A percentile compares a stretch with the other conserved stretches of the same genome.
Evolutionary conservation across 495 filamentous ascomycete genomes (phyloP).

Genomic region (Penicillium taxi): DNA sequence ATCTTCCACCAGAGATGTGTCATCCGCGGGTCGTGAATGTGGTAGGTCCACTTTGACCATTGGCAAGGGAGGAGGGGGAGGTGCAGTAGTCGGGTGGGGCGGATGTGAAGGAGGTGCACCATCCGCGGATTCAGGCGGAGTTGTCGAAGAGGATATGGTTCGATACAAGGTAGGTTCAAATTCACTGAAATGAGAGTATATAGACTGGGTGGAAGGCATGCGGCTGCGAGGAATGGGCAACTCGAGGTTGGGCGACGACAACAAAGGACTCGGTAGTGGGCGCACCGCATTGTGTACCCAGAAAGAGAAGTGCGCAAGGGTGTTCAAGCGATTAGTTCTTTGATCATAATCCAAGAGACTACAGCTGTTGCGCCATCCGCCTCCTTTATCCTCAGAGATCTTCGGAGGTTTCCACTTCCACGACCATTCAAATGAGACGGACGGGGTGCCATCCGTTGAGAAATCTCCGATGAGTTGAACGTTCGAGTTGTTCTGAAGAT

Average conservation of each 20-base stretch:
- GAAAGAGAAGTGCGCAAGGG: constrained; percentile 85
- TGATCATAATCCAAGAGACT: constrained; percentile 97
- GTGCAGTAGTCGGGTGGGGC: constrained; percentile 29
- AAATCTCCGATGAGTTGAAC: constrained; percentile 88
- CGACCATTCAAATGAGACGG: constrained; percentile 86
- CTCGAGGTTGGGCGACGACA: constrained; percentile 61
- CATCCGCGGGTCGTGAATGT: constrained; percentile 78
- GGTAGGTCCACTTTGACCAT: constrained; percentile 78
- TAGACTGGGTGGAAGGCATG: constrained; percentile 71
- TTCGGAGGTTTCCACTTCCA: constrained; percentile 97
- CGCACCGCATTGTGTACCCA: constrained; percentile 71
- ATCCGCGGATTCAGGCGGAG: constrained; percentile 50
- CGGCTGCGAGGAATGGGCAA: constrained; percentile 65
- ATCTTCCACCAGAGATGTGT: constrained; percentile 81
- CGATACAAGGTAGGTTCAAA: no score
- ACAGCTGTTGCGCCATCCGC: constrained; percentile 92
- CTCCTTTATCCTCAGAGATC: constrained; percentile 68
- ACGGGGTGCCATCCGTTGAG: constrained; percentile 67
- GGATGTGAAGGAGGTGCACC: constrained; percentile 34
- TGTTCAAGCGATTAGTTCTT: constrained; percentile 78
- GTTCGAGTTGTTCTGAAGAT: constrained; percentile 94
- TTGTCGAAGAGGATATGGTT: no score
- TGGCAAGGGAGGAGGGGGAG: constrained; percentile 43
- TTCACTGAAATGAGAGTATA: constrained; percentile 69
- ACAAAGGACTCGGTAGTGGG: constrained; percentile 29